phyloP scores from a whole-genome alignment of 2,329 filamentous ascomycete genomes.

The Microsporum canis region DNA sequence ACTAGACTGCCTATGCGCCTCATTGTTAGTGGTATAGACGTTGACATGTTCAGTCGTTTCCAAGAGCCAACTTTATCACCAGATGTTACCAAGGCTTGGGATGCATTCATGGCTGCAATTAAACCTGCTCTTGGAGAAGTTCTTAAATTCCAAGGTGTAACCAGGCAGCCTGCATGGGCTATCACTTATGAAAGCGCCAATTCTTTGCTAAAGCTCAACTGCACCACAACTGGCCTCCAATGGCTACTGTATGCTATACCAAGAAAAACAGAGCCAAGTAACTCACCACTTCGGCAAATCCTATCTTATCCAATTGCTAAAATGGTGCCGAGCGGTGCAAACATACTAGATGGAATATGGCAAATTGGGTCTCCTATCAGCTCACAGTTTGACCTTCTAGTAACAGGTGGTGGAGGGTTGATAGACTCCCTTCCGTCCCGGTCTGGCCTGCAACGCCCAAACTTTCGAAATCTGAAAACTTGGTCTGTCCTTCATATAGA shows the following conservation, averaged over 20 bases:
- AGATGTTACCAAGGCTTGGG: constrained; percentile 9
- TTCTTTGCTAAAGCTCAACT: constrained; percentile 32
- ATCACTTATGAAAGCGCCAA: constrained; percentile 31
- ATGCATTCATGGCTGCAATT: constrained; percentile 7
- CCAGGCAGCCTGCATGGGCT: constrained; percentile 32
- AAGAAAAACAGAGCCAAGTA: constrained; percentile 26
- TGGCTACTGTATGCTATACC: constrained; percentile 43
- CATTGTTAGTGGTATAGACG: constrained; percentile 22
- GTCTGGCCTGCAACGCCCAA: constrained; percentile 30
- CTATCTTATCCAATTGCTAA: constrained; percentile 39
- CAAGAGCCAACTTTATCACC: background rate
- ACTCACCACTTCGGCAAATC: constrained; percentile 33
- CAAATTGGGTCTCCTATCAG: constrained; percentile 33
- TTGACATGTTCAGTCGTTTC: constrained; percentile 17
- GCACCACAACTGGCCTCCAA: constrained; percentile 23
- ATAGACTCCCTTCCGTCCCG: constrained; percentile 30
- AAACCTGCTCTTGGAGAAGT: constrained; percentile 22
- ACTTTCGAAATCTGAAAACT: constrained; percentile 33
- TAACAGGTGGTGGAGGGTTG: constrained; percentile 26
- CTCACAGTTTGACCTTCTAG: constrained; percentile 23
- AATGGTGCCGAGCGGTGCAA: constrained; percentile 28
- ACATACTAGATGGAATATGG: constrained; percentile 34
- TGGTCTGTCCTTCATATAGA: constrained; percentile 35
- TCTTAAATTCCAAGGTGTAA: constrained; percentile 25
- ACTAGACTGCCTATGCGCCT: constrained; percentile 34